Percentiles rank a stretch among this genome's conserved stretches.
Evolutionary conservation across 1,284 basidiomycete genomes (phyloP).

Genomic region (Trametes polyzona): DNA sequence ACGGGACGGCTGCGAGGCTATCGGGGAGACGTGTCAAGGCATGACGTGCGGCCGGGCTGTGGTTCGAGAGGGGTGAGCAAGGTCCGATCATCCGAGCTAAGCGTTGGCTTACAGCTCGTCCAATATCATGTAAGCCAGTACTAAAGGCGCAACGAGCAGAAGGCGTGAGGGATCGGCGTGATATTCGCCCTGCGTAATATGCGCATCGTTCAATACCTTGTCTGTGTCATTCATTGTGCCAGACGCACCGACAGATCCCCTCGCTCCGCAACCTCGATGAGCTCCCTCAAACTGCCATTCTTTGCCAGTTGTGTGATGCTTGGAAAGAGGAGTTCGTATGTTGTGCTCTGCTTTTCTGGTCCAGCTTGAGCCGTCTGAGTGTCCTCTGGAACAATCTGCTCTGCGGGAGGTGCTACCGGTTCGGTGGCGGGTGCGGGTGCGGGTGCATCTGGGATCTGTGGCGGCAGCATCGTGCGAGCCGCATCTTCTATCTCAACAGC

Average conservation of each 20-base stretch:
- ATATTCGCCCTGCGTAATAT: constrained; percentile 38
- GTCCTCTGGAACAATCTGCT: constrained; percentile 27
- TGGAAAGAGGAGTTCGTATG: constrained; percentile 41
- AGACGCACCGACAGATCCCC: constrained; percentile 54
- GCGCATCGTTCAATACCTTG: no score
- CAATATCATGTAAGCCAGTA: constrained; percentile 62
- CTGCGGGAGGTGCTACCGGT: constrained; percentile 23
- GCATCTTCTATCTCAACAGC: constrained; percentile 56
- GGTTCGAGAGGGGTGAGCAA: neutral
- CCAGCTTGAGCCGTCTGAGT: constrained; percentile 13
- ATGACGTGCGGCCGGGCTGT: constrained; percentile 60
- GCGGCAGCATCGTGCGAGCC: constrained; percentile 24
- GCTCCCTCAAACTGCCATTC: constrained; percentile 45
- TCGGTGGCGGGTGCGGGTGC: constrained; percentile 5
- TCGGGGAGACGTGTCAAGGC: constrained; percentile 58
- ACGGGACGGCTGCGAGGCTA: constrained; percentile 42
- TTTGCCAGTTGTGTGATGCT: constrained; percentile 48
- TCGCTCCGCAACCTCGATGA: constrained; percentile 53
- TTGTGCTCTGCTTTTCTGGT: constrained; percentile 7
- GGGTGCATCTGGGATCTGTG: constrained; percentile 19
- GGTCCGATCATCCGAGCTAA: neutral
- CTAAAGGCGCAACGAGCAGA: constrained; percentile 56
- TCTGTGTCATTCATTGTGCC: neutral
- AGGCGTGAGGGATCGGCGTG: constrained; percentile 50
- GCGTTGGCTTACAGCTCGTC: constrained; percentile 57